These are phyloP conservation scores for Hirschioporus abietinus DNA, from an alignment of 768 basidiomycete genomes.

Conservation along the genomic window DNA sequence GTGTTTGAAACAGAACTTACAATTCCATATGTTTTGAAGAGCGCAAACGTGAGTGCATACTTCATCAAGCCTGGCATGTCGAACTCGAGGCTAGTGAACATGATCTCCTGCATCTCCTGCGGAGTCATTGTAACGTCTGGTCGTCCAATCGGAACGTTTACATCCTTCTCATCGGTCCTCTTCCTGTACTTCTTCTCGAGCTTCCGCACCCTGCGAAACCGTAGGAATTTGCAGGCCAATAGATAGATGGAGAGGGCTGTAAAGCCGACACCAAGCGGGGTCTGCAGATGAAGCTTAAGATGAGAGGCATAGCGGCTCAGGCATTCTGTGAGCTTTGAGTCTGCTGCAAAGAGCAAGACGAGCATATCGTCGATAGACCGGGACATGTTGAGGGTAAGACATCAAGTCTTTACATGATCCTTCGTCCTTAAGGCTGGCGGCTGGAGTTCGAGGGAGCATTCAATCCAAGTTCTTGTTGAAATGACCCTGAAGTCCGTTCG, in stretches of 20 bases:
- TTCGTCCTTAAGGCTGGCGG: no score
- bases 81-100: conserved; percentile 28
- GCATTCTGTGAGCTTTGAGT: no score
- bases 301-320: no score
- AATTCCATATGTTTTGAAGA: conserved; percentile 50
- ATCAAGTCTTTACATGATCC: no score
- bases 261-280: no score
- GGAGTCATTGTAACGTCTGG: conserved; percentile 29
- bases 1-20: conserved; percentile 25
- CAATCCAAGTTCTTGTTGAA: no score
- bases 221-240: neutral
- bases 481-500: no score
- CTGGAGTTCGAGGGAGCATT: no score
- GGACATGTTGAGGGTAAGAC: no score
- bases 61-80: conserved; percentile 42
- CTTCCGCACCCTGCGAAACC: neutral
- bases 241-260: neutral
- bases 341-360: no score
- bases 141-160: conserved; percentile 23
- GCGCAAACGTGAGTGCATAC: conserved; percentile 39
- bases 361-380: no score
- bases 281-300: no score
- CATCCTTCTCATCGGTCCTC: conserved; percentile 27
- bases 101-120: conserved; percentile 41
- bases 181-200: neutral